Conservation (phyloP, 176 grass and related monocot genomes). For the Raddia distichophylla region DNA sequence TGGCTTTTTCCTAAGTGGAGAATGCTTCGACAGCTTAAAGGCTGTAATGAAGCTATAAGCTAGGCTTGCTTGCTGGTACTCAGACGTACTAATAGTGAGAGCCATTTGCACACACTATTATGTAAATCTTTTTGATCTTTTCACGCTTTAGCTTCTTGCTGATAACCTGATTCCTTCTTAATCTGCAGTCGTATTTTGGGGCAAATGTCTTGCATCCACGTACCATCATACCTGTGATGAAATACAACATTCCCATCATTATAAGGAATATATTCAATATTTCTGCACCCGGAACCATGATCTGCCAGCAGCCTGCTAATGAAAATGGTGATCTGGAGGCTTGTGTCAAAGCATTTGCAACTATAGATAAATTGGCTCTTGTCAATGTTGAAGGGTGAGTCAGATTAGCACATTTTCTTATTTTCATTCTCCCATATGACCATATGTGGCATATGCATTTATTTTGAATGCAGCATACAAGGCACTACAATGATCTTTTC, state of each 20-base stretch:
- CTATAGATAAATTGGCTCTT: constrained; percentile 79
- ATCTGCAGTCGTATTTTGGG: constrained; percentile 82
- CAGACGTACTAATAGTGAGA: background rate
- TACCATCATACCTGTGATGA: constrained; percentile 93
- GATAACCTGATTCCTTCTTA: constrained; percentile 19
- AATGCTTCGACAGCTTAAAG: background rate
- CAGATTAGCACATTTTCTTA: background rate
- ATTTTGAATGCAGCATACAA: background rate
- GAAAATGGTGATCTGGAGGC: constrained; percentile 63
- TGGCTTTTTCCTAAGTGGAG: background rate
- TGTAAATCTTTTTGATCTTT: background rate
- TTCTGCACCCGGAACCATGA: constrained; percentile 71
- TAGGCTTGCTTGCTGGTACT: constrained; percentile 1
- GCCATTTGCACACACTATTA: background rate
- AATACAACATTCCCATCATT: constrained; percentile 67
- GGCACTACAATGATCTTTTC: background rate
- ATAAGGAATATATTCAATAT: constrained; percentile 92
- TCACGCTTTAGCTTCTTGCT: constrained; percentile 14
- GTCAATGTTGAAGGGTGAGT: constrained; percentile 90
- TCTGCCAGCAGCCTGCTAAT: constrained; percentile 64
- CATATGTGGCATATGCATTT: background rate
- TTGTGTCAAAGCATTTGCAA: constrained; percentile 82
- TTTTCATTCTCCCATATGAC: constrained; percentile 4
- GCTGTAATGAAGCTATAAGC: background rate
- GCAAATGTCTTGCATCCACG: constrained; percentile 90